A percentile compares a stretch with the other conserved stretches of the same genome.
These are phyloP conservation scores for Tetrastigma voinierianum DNA, from an alignment of 164 flowering plant species.

Conservation along the genomic window DNA sequence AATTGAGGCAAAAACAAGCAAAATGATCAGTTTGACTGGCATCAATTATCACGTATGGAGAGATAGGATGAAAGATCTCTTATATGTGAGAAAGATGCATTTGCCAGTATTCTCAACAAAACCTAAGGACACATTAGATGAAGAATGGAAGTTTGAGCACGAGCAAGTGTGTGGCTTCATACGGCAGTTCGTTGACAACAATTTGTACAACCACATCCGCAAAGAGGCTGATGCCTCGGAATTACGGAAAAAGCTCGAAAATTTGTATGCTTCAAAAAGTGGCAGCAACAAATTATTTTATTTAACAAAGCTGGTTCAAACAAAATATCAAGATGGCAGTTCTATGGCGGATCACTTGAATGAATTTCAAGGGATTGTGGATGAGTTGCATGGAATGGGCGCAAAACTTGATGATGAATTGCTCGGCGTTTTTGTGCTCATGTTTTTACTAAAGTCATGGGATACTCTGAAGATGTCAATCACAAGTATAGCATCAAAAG, in stretches of 20 bases:
- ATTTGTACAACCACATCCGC: not conserved
- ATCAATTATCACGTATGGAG: not conserved
- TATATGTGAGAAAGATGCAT: not conserved
- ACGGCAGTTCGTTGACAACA: not conserved
- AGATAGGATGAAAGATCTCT: not conserved
- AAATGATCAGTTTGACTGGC: not conserved
- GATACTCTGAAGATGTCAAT: constrained; percentile 4
- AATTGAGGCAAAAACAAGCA: not conserved
- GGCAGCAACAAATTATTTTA: not conserved
- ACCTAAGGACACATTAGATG: not conserved
- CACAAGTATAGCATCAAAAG: not conserved
- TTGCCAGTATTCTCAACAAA: not conserved
- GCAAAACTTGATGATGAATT: constrained; percentile 8
- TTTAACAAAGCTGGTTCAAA: not conserved
- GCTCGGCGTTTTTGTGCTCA: not conserved
- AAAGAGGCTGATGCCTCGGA: not conserved
- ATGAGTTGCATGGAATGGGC: not conserved
- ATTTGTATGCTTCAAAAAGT: not conserved
- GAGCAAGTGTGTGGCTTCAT: not conserved
- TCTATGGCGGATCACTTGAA: not conserved
- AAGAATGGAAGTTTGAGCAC: not conserved
- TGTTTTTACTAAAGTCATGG: constrained; percentile 3
- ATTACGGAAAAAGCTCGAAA: not conserved
- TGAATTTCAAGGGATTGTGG: not conserved
- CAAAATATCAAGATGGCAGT: constrained; percentile 1